Base-by-base conservation (phyloP, 257 asterid species). In the Capsicum pubescens region DNA sequence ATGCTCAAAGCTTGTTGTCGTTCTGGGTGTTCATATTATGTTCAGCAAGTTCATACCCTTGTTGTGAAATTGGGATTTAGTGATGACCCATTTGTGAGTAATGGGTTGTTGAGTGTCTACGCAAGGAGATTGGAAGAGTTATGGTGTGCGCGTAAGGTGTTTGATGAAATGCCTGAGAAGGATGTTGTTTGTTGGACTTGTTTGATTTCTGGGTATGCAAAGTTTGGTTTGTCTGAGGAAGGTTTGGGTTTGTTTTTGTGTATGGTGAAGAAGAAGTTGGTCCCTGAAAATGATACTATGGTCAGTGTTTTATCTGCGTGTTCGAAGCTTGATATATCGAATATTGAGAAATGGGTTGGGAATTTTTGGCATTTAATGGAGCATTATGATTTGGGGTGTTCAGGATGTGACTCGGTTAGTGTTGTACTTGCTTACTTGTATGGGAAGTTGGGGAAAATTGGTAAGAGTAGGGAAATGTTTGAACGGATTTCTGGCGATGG, bases 201-300 rank as follows among this genome's bases (percentile, higher is more conserved):
- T 90, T 87, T 93, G 94, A 91, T 94, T 86, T 89, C 91, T 46
- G 97, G 95, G 82, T 92, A 91, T 83, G 92, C 97, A 46, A 89
- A 61, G 64, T 83, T 82, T 42, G 91, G 94, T 44, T 81, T 87
- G 32, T 63, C 90, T 17, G 95, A 90, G 8, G 93, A 92, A 64
- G 94, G 89, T 13, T 83, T 94, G 84, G 15, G 82, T 44, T 79
- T 92, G 0, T 93, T 92, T 85, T 48, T 86, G 67, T 76, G 32
- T 50, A 93, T 92, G 97, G 83, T 91, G 70, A 84, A 85, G 86
- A 89, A 83, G 83, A 87, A 89, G 79, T 54, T 94, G 81, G 70
- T 54, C 55, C 95, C 95, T 0, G 94, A 88, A 79, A 88, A 80
- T 68, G 94, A 94, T 85, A 94, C 97, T 2, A 89, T 92, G 94